Evolutionary conservation across 2,329 filamentous ascomycete species (phyloP).

Genomic region (Alternaria infectoria): DNA sequence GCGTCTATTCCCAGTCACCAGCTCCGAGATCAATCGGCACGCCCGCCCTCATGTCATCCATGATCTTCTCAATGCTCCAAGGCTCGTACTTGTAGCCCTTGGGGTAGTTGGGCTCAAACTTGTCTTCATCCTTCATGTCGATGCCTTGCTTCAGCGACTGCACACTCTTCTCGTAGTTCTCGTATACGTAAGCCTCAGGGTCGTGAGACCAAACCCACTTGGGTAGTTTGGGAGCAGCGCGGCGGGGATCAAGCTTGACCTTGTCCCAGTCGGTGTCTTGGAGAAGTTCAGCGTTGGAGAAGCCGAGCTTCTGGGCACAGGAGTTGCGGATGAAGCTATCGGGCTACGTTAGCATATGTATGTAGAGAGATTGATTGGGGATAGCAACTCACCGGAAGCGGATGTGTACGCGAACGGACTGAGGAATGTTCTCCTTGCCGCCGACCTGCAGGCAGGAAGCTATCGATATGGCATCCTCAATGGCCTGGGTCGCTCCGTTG

Average conservation of each 20-base stretch:
- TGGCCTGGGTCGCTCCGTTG: conserved; percentile 57
- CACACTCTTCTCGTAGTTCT: conserved; percentile 52
- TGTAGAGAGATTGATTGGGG: not conserved
- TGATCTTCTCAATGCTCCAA: conserved; percentile 53
- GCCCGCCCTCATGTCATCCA: conserved; percentile 48
- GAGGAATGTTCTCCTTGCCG: conserved; percentile 48
- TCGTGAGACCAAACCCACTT: conserved; percentile 57
- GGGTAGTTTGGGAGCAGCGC: conserved; percentile 53
- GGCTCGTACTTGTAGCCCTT: conserved; percentile 50
- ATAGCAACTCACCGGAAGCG: conserved; percentile 47
- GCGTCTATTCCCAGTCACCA: conserved; percentile 45
- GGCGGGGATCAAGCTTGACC: conserved; percentile 53
- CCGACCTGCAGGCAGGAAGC: conserved; percentile 55
- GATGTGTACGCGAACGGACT: conserved; percentile 50
- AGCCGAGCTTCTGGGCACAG: conserved; percentile 58
- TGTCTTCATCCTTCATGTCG: conserved; percentile 51
- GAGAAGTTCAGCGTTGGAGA: conserved; percentile 55
- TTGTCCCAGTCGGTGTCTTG: conserved; percentile 58
- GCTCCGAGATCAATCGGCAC: conserved; percentile 42
- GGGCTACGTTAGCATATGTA: not conserved
- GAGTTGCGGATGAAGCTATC: conserved; percentile 54
- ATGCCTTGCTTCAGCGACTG: conserved; percentile 51
- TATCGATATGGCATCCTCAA: conserved; percentile 55
- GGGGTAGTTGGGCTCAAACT: conserved; percentile 54
- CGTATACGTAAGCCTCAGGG: conserved; percentile 53